These are phyloP conservation scores for Solanum pimpinellifolium DNA, from an alignment of 257 asterid genomes.

Conservation along the genomic window DNA sequence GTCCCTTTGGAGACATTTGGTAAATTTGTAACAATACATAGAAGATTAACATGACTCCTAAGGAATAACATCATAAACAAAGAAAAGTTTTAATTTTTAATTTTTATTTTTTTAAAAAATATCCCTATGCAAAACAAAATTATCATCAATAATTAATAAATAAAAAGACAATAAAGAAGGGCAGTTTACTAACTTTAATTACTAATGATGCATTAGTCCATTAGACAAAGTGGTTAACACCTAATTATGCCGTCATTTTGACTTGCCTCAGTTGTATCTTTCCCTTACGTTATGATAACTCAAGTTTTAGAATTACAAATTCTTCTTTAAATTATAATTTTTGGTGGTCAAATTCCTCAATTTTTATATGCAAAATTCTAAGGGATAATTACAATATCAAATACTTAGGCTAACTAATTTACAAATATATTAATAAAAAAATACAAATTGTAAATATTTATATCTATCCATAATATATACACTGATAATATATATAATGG, in stretches of 20 bases:
- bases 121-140: neutral
- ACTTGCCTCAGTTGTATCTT: neutral
- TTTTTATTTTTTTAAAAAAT: neutral
- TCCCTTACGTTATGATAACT: neutral
- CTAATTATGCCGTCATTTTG: neutral
- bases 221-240: neutral
- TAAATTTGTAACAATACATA: too few species aligned
- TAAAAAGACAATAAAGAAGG: neutral
- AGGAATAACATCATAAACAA: neutral
- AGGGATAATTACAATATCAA: neutral
- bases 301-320: neutral
- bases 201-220: neutral
- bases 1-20: neutral
- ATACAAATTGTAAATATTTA: neutral
- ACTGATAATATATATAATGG: neutral
- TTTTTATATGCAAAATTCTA: neutral
- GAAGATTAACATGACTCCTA: neutral
- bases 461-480: neutral
- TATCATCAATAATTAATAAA: neutral
- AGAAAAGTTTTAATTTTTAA: too few species aligned
- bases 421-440: neutral
- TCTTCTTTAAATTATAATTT: neutral
- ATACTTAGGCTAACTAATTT: neutral
- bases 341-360: neutral
- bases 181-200: neutral